Evolutionary conservation across 2,329 filamentous ascomycete genomes (phyloP), one percentile per base, ranked within the genome.

Genomic region (Acrodontium crateriforme): DNA sequence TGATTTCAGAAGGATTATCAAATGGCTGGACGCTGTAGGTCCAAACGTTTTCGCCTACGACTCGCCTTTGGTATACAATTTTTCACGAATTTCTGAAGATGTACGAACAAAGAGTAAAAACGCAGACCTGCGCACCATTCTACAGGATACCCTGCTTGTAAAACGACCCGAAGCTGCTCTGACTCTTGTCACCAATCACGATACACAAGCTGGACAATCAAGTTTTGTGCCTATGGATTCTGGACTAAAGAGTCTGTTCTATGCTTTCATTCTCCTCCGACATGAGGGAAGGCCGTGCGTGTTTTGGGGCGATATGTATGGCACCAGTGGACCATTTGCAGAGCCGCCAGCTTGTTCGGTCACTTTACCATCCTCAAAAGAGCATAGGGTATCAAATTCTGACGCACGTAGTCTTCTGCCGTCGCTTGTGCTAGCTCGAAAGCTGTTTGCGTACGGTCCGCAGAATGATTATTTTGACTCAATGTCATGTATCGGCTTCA

Each of bases 151-250:
- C 12, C 36, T 45, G 9, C 24, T 34, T 17, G 41, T 24, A 2
- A 14, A 35, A 2, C 35, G 48, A 10, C 47, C 48, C 8, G 26
- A 39, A n/a, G 37, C 37, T 22, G 44, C 46, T 6, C 35, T 50
- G 53, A 80, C 75, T 0, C 63, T 80, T 4, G 74, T 81, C 1
- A 71, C 71, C 52, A 81, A 79, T 50, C 77, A 81, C 54, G 77
- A 82, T 47, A 81, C 76, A 0, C 56, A 73, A 51, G 58, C 67
- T 18, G 71, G 71, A 17, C 74, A 78, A 48, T 65, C 70, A 1
- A 59, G 75, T 23, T 71, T 68, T 40, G 69, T 71, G 1, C 67
- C 67, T 2, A 68, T 83, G 21, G 64, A 71, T 30, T 59, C 63
- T 15, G 74, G 69, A 55, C 78, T 83, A 58, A 80, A 80, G 50